A percentile compares a stretch with the other conserved stretches of the same genome.
Conservation (phyloP, 2,329 filamentous ascomycete genomes). For the Madurella fahalii region DNA sequence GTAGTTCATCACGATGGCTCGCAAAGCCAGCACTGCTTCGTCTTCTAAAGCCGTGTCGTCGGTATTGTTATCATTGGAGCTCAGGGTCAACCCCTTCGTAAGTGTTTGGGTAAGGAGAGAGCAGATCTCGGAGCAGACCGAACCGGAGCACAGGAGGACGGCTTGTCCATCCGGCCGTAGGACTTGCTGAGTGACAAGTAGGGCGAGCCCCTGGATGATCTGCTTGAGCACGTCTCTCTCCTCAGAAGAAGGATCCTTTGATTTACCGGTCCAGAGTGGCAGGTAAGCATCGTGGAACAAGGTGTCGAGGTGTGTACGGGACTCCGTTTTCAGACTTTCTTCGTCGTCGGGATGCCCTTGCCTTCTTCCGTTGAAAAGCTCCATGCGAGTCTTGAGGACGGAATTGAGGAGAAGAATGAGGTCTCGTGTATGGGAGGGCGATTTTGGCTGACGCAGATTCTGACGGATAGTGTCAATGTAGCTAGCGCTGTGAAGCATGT, state of each 20-base stretch:
- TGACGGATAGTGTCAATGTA: slow-evolving; percentile 47
- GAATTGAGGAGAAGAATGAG: slow-evolving; percentile 49
- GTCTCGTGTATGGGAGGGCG: slow-evolving; percentile 47
- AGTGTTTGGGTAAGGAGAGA: slow-evolving; percentile 21
- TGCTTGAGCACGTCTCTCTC: slow-evolving; percentile 41
- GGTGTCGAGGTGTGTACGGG: slow-evolving; percentile 36
- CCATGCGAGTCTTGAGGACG: slow-evolving; percentile 44
- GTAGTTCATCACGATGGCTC: slow-evolving; percentile 36
- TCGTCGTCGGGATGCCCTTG: slow-evolving; percentile 32
- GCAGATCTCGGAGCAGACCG: slow-evolving; percentile 38
- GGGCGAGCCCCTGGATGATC: slow-evolving; percentile 44
- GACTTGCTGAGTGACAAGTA: slow-evolving; percentile 40
- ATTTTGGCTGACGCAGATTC: slow-evolving; percentile 48
- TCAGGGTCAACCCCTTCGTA: slow-evolving; percentile 27
- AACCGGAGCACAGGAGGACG: slow-evolving; percentile 33
- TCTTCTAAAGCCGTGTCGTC: slow-evolving; percentile 31
- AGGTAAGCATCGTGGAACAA: slow-evolving; percentile 44
- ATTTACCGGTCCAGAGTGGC: slow-evolving; percentile 33
- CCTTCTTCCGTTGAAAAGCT: slow-evolving; percentile 32
- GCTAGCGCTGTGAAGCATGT: slow-evolving; percentile 43
- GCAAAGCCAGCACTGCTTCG: slow-evolving; percentile 39
- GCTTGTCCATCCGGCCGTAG: slow-evolving; percentile 20
- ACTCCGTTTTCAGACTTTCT: slow-evolving; percentile 35
- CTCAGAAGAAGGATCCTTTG: slow-evolving; percentile 32
- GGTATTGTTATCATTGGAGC: slow-evolving; percentile 22